Base-by-base conservation (phyloP, 805 yeast species). In the Lachancea kluyveri region DNA sequence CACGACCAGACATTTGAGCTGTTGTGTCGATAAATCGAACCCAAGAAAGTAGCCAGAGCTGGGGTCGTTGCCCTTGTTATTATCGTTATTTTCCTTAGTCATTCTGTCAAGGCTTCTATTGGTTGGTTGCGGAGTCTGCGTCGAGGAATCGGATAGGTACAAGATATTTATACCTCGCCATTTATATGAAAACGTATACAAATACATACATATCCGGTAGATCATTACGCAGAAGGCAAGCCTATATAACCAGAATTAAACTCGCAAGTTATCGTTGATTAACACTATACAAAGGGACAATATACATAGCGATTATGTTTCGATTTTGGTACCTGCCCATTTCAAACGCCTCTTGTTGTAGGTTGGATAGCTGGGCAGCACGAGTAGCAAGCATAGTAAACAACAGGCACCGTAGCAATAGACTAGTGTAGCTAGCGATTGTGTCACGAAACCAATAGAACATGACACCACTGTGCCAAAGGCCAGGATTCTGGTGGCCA, bases 21-120 rank as follows among this genome's bases (percentile, higher is more conserved):
- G 95, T 53, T 87, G 96, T 10, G 96, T 87, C 2, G 95, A 84
- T 17, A 88, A 65, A 54, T 88, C 96, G 46, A 86, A 74, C 1
- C 96, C 96, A 38, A 83, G 57, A 48, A 59, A 77, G 35, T 30
- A 50, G 19, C 26, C 31, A 3, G 21, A 24, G n/a, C n/a, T n/a
- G n/a, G n/a, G n/a, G n/a, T n/a, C 38, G 23, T 23, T 42, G n/a
- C n/a, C n/a, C n/a, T n/a, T 26, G 21, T 17, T 18, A 17, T 17
- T 25, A 20, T 15, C 11, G 8, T 25, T 24, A 13, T 24, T 9
- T 6, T 24, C 8, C 16, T 6, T 24, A 12, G 6, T 11, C 8
- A 11, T 14, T 9, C 13, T n/a, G n/a, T n/a, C n/a, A n/a, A n/a
- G n/a, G n/a, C n/a, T n/a, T n/a, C n/a, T n/a, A n/a, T n/a, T n/a